These are phyloP conservation scores for Venturia aucupariae DNA, from an alignment of 2,329 filamentous ascomycete genomes.

Conservation along the genomic window DNA sequence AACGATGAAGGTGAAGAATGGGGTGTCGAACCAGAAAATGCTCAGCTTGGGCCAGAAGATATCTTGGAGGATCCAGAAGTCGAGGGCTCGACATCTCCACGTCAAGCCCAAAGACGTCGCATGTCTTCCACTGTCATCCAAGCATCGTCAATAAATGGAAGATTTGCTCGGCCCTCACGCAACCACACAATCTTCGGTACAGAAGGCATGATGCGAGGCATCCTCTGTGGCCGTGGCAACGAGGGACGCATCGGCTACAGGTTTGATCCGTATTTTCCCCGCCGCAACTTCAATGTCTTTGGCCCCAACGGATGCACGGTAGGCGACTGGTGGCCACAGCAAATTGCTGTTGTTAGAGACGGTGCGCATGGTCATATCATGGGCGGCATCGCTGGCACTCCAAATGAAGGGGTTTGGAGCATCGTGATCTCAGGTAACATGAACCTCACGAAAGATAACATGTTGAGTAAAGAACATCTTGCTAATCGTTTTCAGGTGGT, in stretches of 20 bases:
- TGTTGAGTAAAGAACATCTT: too few relatives aligned
- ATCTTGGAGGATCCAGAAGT: background rate
- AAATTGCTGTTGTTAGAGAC: background rate
- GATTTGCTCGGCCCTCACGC: background rate
- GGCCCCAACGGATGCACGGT: background rate
- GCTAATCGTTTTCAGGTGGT: background rate
- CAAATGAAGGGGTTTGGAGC: background rate
- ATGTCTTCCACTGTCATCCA: background rate
- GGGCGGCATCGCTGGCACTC: background rate
- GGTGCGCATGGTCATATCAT: background rate
- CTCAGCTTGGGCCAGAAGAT: background rate
- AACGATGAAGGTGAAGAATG: background rate
- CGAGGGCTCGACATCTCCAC: background rate
- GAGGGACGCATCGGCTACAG: background rate
- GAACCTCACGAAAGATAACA: too few relatives aligned
- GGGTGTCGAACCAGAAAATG: slow-evolving; percentile 2
- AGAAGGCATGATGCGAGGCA: slow-evolving; percentile 3
- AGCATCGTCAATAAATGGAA: background rate
- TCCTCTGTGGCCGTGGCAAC: background rate
- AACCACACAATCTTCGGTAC: slow-evolving; percentile 3
- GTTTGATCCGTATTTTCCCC: background rate
- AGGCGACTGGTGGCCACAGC: slow-evolving; percentile 10
- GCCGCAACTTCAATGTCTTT: background rate
- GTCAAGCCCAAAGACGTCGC: background rate
- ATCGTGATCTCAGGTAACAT: slow-evolving; percentile 7